These are phyloP conservation scores for Herpotrichia juniperi DNA, from an alignment of 2,329 filamentous ascomycete species.

Conservation along the genomic window DNA sequence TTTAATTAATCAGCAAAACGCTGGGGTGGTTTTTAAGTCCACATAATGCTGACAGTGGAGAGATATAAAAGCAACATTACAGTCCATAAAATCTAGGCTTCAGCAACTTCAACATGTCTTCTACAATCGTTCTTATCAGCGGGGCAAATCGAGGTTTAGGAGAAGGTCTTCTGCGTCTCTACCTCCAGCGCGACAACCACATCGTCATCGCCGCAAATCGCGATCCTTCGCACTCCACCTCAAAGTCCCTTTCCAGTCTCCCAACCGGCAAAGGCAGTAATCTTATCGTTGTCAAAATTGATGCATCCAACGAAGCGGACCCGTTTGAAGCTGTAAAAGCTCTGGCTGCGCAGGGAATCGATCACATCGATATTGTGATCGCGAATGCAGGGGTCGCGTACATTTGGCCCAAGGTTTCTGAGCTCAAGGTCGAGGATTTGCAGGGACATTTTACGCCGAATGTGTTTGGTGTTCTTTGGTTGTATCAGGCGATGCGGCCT, in stretches of 20 bases:
- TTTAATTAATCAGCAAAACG: too few species aligned
- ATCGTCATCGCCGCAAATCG: slow-evolving; percentile 25
- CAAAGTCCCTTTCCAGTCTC: slow-evolving; percentile 10
- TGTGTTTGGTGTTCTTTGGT: slow-evolving; percentile 25
- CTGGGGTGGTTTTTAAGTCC: too few species aligned
- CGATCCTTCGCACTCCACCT: slow-evolving; percentile 19
- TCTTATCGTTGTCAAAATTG: slow-evolving; percentile 11
- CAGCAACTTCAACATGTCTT: background rate
- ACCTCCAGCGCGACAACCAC: slow-evolving; percentile 17
- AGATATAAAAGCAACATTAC: too few species aligned
- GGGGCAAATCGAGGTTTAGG: slow-evolving; percentile 26
- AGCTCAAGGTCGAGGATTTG: slow-evolving; percentile 45
- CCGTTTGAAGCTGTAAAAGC: slow-evolving; percentile 10
- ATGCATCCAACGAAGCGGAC: background rate
- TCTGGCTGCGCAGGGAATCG: slow-evolving; percentile 43
- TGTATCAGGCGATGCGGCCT: background rate
- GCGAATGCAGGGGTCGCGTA: slow-evolving; percentile 58
- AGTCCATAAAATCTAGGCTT: too few species aligned
- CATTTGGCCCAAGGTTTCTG: slow-evolving; percentile 34
- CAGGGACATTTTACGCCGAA: slow-evolving; percentile 50
- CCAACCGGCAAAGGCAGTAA: slow-evolving; percentile 3
- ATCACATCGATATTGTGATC: slow-evolving; percentile 56
- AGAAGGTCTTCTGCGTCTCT: background rate
- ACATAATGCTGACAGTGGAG: too few species aligned
- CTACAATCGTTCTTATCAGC: slow-evolving; percentile 18